Evolutionary conservation across 805 yeast species (phyloP), one percentile per base, ranked within the genome.

Genomic region (Nakazawaea sp.): DNA sequence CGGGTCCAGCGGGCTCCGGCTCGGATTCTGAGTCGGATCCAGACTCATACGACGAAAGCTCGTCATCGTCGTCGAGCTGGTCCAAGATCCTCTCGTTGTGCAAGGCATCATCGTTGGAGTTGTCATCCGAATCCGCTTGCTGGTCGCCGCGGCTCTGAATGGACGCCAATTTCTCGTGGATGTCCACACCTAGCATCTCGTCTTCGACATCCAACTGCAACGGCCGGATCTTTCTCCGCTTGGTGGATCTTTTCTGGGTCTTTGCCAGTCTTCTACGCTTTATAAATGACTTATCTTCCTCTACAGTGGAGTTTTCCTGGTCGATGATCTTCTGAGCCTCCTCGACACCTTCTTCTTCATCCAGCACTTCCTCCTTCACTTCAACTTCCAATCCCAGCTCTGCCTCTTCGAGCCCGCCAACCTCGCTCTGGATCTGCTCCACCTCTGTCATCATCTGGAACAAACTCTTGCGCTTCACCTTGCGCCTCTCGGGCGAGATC

Each of bases 161-260:
- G 55, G 38, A 52, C 59, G 42, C 56, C 53, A 72, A 53, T 36
- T 59, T 62, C n/a, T 59, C 53, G 33, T 69, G 75, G 7, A 74
- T 50, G 43, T 73, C 55, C 19, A 62, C 57, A 12, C 50, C 50
- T n/a, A 54, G 56, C 25, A 69, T 43, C 10, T 45, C 48, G 32
- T 62, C 67, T 4, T 52, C 55, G 17, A 40, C 46, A 2, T 42
- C 49, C 0, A 48, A 45, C 3, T 45, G 53, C 4, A 40, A 43
- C 0, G 78, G 72, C 42, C 62, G 68, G 41, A 74, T 59, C 41
- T 69, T 72, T 55, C 68, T 65, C 35, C 76, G 58, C 37, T 75
- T 56, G 1, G 79, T 72, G 1, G 70, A 64, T 46, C 80, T 53
- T 53, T 74, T 74, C 30, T 68, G 72, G 0, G 78, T 72, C 40